Conservation (phyloP, 495 filamentous ascomycete species). For the Penicillium tannophilum region DNA sequence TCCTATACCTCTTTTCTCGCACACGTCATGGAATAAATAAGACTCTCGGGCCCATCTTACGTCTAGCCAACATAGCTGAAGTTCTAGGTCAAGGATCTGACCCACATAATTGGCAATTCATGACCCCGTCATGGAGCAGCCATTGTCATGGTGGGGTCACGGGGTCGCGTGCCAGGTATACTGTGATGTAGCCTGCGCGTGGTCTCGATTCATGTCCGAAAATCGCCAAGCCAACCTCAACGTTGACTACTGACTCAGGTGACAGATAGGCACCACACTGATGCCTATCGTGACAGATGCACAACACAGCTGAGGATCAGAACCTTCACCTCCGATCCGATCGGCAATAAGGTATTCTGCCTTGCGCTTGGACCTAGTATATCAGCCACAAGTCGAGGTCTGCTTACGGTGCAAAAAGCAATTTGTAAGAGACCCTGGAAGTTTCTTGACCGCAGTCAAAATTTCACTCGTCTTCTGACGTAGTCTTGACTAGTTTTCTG, state of each 20-base stretch:
- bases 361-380: conserved; percentile 26
- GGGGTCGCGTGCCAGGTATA: background rate
- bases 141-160: background rate
- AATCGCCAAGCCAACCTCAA: background rate
- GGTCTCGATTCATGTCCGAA: background rate
- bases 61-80: too few relatives aligned
- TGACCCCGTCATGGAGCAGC: background rate
- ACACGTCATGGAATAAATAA: too few relatives aligned
- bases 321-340: conserved; percentile 10
- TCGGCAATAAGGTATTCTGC: conserved; percentile 18
- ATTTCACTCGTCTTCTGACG: background rate
- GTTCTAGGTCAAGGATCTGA: too few relatives aligned
- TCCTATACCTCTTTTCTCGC: too few relatives aligned
- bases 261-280: background rate
- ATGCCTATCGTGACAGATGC: background rate
- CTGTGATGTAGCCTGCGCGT: background rate
- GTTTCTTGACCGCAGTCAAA: background rate
- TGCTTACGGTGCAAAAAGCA: background rate
- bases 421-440: background rate
- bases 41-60: too few relatives aligned
- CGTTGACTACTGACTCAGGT: background rate
- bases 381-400: conserved; percentile 15
- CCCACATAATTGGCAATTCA: too few relatives aligned
- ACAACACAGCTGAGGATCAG: conserved; percentile 13
- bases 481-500: background rate